phyloP scores from a whole-genome alignment of 106 monocot genomes.

The Dendrobium officinale region DNA sequence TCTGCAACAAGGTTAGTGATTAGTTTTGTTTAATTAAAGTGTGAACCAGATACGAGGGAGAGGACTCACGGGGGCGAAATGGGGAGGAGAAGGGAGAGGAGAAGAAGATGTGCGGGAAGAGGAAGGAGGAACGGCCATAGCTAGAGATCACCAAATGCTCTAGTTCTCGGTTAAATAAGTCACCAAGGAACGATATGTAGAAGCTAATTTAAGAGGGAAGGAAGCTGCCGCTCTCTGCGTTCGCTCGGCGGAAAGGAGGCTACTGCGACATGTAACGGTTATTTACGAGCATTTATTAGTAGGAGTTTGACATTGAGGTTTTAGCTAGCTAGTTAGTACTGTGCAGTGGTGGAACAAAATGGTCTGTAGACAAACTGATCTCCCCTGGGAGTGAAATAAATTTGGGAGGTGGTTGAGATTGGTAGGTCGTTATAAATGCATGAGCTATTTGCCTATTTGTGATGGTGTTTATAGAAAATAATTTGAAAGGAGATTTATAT shows the following conservation, averaged over 20 bases:
- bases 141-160: neutral
- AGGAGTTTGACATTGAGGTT: neutral
- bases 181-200: neutral
- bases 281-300: neutral
- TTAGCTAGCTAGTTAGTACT: neutral
- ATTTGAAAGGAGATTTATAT: too few relatives aligned
- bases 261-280: neutral
- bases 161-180: neutral
- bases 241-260: neutral
- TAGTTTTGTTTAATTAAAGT: neutral
- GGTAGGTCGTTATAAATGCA: neutral
- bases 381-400: too few relatives aligned
- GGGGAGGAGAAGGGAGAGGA: slow-evolving; percentile 1
- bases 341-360: neutral
- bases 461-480: too few relatives aligned
- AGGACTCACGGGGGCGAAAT: slow-evolving; percentile 25
- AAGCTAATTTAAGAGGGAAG: neutral
- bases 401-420: neutral
- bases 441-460: neutral
- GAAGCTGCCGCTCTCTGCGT: neutral
- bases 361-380: neutral
- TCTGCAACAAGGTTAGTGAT: neutral
- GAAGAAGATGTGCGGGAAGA: slow-evolving; percentile 22
- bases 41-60: neutral
- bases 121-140: neutral